A percentile compares a stretch with the other conserved stretches of the same genome.
phyloP scores from a whole-genome alignment of 495 filamentous ascomycete species.

The Astrocystis sublimbata region DNA sequence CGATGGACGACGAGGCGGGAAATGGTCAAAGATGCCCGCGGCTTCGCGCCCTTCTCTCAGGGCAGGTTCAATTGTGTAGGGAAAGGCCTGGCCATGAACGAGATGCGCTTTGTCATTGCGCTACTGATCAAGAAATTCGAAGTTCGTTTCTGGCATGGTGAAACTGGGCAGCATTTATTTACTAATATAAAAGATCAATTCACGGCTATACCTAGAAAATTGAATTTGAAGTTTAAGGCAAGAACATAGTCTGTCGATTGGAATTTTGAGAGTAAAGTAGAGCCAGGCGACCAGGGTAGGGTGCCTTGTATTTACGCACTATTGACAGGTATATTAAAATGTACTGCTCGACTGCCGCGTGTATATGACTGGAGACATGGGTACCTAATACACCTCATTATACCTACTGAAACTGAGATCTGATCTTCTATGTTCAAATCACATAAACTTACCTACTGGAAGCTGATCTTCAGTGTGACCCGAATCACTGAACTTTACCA shows the following conservation, averaged over 20 bases:
- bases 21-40: constrained; percentile 44
- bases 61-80: constrained; percentile 53
- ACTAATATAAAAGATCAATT: constrained; percentile 46
- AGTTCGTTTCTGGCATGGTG: constrained; percentile 46
- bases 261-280: too few relatives aligned
- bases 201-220: constrained; percentile 34
- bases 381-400: too few relatives aligned
- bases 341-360: too few relatives aligned
- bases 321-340: too few relatives aligned
- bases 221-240: constrained; percentile 12
- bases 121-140: constrained; percentile 46
- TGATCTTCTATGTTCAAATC: too few relatives aligned
- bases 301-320: too few relatives aligned
- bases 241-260: background rate
- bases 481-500: too few relatives aligned
- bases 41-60: constrained; percentile 53
- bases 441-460: too few relatives aligned
- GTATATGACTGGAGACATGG: too few relatives aligned
- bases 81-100: constrained; percentile 52
- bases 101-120: constrained; percentile 48
- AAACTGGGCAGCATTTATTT: constrained; percentile 37
- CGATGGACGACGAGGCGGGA: constrained; percentile 50
- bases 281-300: too few relatives aligned
- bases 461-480: too few relatives aligned
- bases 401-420: too few relatives aligned